Percentiles rank a stretch among this genome's conserved stretches.
Evolutionary conservation across 805 yeast species (phyloP).

Genomic region (Metschnikowia vanudenii): DNA sequence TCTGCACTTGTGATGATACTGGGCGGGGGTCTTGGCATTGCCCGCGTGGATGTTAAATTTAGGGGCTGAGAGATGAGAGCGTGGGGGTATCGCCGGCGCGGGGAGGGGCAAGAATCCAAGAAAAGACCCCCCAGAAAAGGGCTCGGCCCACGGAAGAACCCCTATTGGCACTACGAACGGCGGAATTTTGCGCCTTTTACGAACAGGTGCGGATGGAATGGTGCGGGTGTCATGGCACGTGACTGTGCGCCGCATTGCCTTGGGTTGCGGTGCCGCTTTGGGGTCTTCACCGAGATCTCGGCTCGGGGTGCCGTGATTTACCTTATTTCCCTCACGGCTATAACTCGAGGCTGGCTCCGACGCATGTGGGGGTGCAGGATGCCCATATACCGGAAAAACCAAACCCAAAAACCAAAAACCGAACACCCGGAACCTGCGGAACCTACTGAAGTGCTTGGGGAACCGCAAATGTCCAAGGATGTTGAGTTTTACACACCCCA

Average conservation of each 20-base stretch:
- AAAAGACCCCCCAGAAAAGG: neutral
- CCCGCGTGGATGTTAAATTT: neutral
- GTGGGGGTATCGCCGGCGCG: neutral
- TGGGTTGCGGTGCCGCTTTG: neutral
- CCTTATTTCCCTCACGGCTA: neutral
- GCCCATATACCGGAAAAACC: no score
- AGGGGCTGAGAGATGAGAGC: neutral
- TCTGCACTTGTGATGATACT: neutral
- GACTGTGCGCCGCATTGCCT: neutral
- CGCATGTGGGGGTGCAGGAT: no score
- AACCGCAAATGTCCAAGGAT: no score
- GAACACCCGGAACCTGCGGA: no score
- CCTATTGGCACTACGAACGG: neutral
- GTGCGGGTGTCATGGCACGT: neutral
- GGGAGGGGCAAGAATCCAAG: neutral
- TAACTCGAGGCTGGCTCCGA: neutral
- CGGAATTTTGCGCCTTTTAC: neutral
- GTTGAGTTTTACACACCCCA: no score
- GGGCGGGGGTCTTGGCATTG: conserved; percentile 1
- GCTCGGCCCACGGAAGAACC: conserved; percentile 1
- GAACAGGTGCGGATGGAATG: neutral
- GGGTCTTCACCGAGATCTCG: neutral
- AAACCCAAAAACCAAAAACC: no score
- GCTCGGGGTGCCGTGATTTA: neutral
- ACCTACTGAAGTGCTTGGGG: no score